A percentile compares a stretch with the other conserved stretches of the same genome.
phyloP scores from a whole-genome alignment of 2,329 filamentous ascomycete species.

The Penicillium thymicola region DNA sequence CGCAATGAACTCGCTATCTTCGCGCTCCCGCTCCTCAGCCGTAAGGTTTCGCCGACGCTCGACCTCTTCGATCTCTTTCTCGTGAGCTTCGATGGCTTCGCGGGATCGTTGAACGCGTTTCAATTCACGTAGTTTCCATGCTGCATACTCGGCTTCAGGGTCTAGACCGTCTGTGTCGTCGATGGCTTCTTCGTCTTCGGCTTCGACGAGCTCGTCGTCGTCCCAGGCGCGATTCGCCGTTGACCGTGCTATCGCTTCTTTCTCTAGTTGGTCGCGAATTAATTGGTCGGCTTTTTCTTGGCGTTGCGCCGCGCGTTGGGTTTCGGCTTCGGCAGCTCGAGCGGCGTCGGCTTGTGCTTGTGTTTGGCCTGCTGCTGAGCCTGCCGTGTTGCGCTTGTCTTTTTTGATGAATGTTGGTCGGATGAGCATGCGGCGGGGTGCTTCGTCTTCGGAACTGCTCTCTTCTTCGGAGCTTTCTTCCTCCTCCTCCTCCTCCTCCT shows the following conservation, averaged over 20 bases:
- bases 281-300: slow-evolving; percentile 73
- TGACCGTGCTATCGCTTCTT: slow-evolving; percentile 70
- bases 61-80: slow-evolving; percentile 82
- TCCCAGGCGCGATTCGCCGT: slow-evolving; percentile 86
- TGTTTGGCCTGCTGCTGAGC: slow-evolving; percentile 20
- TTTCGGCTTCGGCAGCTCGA: slow-evolving; percentile 43
- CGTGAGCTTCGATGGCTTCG: slow-evolving; percentile 75
- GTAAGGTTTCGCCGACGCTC: slow-evolving; percentile 85
- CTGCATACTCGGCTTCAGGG: slow-evolving; percentile 81
- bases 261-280: slow-evolving; percentile 83
- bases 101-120: slow-evolving; percentile 84
- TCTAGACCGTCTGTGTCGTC: slow-evolving; percentile 87
- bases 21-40: slow-evolving; percentile 76
- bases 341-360: slow-evolving; percentile 24
- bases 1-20: slow-evolving; percentile 75
- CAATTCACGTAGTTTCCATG: slow-evolving; percentile 91
- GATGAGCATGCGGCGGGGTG: slow-evolving; percentile 54
- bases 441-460: slow-evolving; percentile 57
- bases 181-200: slow-evolving; percentile 67
- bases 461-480: slow-evolving; percentile 52
- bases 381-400: slow-evolving; percentile 47
- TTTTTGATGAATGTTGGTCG: slow-evolving; percentile 68
- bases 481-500: slow-evolving; percentile 59
- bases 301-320: slow-evolving; percentile 50
- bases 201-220: slow-evolving; percentile 60